Evolutionary conservation across 2,329 filamentous ascomycete species (phyloP).

Genomic region (Fusarium sterilihyphosum): DNA sequence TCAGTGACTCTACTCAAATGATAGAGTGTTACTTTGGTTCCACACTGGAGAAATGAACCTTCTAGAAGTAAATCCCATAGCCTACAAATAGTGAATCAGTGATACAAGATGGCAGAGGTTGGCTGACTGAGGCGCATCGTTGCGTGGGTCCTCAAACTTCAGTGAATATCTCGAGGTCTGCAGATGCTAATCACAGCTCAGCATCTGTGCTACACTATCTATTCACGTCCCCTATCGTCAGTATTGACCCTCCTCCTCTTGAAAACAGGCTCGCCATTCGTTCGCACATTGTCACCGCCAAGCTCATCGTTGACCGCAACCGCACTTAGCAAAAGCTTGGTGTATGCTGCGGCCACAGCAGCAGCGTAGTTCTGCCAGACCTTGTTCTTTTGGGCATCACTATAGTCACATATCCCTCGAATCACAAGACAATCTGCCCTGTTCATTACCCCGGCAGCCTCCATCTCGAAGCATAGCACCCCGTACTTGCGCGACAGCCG

Average conservation of each 20-base stretch:
- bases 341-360: background rate
- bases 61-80: rapidly evolving
- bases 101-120: background rate
- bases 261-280: background rate
- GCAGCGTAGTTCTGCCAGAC: background rate
- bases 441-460: background rate
- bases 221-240: rapidly evolving
- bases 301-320: background rate
- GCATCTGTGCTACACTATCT: no score
- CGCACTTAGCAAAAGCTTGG: background rate
- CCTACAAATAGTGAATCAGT: background rate
- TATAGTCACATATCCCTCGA: background rate
- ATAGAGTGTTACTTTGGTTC: rapidly evolving
- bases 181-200: no score
- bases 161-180: background rate
- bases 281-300: rapidly evolving
- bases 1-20: background rate
- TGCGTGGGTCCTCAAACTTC: rapidly evolving
- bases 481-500: background rate
- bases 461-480: background rate
- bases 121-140: rapidly evolving
- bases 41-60: rapidly evolving
- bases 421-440: background rate
- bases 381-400: background rate
- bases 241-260: background rate